These are phyloP conservation scores for Sesbania bispinosa DNA, from an alignment of 306 rosid species.

Conservation along the genomic window DNA sequence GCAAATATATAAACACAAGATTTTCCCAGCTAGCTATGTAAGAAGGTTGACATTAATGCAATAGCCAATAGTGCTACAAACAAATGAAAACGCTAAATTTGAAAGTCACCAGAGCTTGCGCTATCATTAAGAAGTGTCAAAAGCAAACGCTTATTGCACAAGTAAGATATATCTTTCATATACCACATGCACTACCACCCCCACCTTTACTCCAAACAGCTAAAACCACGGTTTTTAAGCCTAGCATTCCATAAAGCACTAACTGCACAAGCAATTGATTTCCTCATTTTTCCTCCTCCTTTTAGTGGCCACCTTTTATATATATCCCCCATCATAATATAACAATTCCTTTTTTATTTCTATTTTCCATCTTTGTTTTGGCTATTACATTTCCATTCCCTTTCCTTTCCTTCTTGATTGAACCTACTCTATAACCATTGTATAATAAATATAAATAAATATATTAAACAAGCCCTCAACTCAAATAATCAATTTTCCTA, in stretches of 20 bases:
- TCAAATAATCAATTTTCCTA: conserved; percentile 41
- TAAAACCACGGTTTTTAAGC: conserved; percentile 25
- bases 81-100: not conserved
- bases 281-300: not conserved
- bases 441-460: conserved; percentile 34
- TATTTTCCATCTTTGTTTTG: conserved; percentile 14
- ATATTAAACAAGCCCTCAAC: conserved; percentile 33
- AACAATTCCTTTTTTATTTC: not conserved
- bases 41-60: not conserved
- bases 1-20: not conserved
- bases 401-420: not conserved
- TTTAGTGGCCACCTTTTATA: not conserved
- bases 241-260: conserved; percentile 13
- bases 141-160: conserved; percentile 29
- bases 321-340: conserved; percentile 8
- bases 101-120: not conserved
- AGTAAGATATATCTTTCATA: conserved; percentile 31
- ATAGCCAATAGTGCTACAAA: not conserved
- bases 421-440: conserved; percentile 23
- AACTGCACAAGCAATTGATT: conserved; percentile 26
- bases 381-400: not conserved
- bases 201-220: conserved; percentile 29
- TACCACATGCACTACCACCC: conserved; percentile 27
- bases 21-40: not conserved
- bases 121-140: not conserved